These are phyloP conservation scores for Microascus cirrosus DNA, from an alignment of 2,329 filamentous ascomycete species.

Conservation along the genomic window DNA sequence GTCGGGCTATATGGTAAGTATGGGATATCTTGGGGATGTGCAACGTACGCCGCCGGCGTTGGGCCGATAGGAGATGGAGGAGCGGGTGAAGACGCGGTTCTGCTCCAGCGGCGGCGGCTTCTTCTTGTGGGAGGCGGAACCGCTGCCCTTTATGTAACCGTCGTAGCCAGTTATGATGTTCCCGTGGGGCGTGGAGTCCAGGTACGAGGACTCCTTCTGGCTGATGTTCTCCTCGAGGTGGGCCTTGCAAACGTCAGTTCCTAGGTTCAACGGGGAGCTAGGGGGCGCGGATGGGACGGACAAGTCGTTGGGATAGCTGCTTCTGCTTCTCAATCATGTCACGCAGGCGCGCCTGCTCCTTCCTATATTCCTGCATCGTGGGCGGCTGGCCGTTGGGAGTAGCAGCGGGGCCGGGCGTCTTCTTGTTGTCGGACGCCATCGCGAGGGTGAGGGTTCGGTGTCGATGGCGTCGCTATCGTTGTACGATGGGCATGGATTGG, in stretches of 20 bases:
- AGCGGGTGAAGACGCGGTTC: slow-evolving; percentile 62
- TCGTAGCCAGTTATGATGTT: slow-evolving; percentile 98
- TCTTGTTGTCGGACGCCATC: slow-evolving; percentile 1
- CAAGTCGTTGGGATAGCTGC: slow-evolving; percentile 24
- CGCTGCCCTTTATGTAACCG: slow-evolving; percentile 87
- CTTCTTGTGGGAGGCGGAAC: slow-evolving; percentile 52
- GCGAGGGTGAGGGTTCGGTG: neutral
- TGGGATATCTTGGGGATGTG: neutral
- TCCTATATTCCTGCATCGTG: slow-evolving; percentile 35
- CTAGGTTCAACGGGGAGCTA: neutral
- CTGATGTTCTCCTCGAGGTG: slow-evolving; percentile 68
- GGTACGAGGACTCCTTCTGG: slow-evolving; percentile 74
- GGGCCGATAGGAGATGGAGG: slow-evolving; percentile 50
- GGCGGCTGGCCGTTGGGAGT: slow-evolving; percentile 14
- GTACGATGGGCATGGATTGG: neutral
- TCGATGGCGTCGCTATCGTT: neutral
- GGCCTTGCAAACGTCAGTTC: slow-evolving; percentile 14
- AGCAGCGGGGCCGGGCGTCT: neutral
- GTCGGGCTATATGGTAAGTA: neutral
- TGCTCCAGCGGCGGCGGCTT: slow-evolving; percentile 55
- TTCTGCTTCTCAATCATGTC: slow-evolving; percentile 33
- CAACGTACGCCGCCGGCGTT: slow-evolving; percentile 22
- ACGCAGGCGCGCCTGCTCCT: slow-evolving; percentile 34
- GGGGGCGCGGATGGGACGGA: slow-evolving; percentile 10
- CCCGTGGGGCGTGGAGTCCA: slow-evolving; percentile 78